Conservation (phyloP, 441 rosid species). For the Capsella rubella region DNA sequence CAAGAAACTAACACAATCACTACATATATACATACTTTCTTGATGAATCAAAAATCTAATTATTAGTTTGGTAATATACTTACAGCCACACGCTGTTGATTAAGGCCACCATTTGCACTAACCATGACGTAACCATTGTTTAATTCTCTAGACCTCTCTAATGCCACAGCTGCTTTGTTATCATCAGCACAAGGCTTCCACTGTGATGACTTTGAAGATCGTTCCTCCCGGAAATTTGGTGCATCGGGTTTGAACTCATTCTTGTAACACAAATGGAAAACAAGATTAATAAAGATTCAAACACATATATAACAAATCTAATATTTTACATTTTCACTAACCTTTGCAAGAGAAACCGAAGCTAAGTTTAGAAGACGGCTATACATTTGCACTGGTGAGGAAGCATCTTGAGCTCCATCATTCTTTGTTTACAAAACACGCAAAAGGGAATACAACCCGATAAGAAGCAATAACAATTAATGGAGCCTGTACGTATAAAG, state of each 20-base stretch:
- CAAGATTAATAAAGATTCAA: slow-evolving; percentile 2
- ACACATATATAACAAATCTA: not conserved
- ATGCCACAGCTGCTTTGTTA: slow-evolving; percentile 39
- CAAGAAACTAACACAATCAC: slow-evolving; percentile 32
- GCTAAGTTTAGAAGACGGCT: slow-evolving; percentile 72
- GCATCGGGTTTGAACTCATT: slow-evolving; percentile 60
- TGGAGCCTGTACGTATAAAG: not conserved
- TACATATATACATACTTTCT: slow-evolving; percentile 3
- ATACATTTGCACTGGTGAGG: slow-evolving; percentile 66
- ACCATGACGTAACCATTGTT: slow-evolving; percentile 78
- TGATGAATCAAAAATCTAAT: slow-evolving; percentile 11
- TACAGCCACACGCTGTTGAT: slow-evolving; percentile 97
- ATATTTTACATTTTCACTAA: slow-evolving; percentile 42
- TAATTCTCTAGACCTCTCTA: slow-evolving; percentile 50
- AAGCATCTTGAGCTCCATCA: slow-evolving; percentile 45
- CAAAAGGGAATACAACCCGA: not conserved
- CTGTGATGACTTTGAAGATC: slow-evolving; percentile 53
- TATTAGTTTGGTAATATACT: slow-evolving; percentile 43
- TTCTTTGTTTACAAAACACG: slow-evolving; percentile 47
- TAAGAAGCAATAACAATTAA: slow-evolving; percentile 8
- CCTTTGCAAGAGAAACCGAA: slow-evolving; percentile 71
- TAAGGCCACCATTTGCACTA: slow-evolving; percentile 95
- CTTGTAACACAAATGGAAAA: slow-evolving; percentile 43
- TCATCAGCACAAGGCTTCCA: slow-evolving; percentile 91
- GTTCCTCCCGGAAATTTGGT: slow-evolving; percentile 63